These are phyloP conservation scores for Lagenidium sp. DNA, from an alignment of 352 stramenopile species.

Conservation along the genomic window DNA sequence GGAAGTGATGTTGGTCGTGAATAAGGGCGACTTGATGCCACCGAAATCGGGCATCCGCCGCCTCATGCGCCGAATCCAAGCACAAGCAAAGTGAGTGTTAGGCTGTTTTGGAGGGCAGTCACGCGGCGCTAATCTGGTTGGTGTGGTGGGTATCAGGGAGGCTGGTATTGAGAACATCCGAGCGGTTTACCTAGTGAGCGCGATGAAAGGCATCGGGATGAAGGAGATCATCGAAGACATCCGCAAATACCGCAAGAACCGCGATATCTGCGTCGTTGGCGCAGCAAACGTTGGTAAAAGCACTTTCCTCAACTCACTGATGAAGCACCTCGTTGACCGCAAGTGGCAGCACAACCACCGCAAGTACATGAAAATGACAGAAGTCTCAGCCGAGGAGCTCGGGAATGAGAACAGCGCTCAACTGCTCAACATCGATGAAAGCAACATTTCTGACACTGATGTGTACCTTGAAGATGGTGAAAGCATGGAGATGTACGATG, in stretches of 20 bases:
- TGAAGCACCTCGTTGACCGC: conserved; percentile 69
- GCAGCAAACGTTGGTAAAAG: conserved; percentile 91
- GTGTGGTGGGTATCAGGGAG: conserved; percentile 16
- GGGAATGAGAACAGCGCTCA: conserved; percentile 27
- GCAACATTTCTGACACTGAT: conserved; percentile 17
- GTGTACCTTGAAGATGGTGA: conserved; percentile 48
- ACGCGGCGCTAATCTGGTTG: neutral
- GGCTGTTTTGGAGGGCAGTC: no score
- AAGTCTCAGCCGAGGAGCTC: conserved; percentile 47
- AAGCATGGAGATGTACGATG: conserved; percentile 59
- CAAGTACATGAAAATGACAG: conserved; percentile 75
- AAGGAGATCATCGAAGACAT: conserved; percentile 80
- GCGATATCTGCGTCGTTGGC: conserved; percentile 88
- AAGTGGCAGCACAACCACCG: conserved; percentile 84
- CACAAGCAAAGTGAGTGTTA: conserved; percentile 54
- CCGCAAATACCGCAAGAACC: conserved; percentile 59
- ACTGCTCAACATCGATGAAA: conserved; percentile 47
- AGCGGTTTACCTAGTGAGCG: conserved; percentile 73
- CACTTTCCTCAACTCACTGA: conserved; percentile 89
- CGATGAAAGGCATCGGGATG: conserved; percentile 83
- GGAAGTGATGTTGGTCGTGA: conserved; percentile 85
- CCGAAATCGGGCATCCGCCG: conserved; percentile 73
- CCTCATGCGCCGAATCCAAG: conserved; percentile 73
- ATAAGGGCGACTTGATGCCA: conserved; percentile 88
- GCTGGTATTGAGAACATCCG: conserved; percentile 74